phyloP scores from a whole-genome alignment of 345 rosid species.

The Limnanthes douglasii region DNA sequence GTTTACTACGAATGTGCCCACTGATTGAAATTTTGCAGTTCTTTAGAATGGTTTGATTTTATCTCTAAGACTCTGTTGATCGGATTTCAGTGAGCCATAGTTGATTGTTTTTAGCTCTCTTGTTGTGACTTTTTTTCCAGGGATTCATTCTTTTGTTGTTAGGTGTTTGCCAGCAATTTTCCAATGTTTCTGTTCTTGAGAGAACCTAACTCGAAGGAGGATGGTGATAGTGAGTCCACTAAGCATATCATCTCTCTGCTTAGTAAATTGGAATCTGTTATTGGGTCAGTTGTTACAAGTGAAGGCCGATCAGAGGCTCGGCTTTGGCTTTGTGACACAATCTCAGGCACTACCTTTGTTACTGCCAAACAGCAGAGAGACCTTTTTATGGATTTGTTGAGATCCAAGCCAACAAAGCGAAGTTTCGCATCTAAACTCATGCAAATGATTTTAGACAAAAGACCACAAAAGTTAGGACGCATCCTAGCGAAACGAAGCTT shows the following conservation, averaged over 20 bases:
- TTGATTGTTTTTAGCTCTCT: too few relatives aligned
- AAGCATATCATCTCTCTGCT: constrained; percentile 27
- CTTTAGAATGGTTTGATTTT: too few relatives aligned
- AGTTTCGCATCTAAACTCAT: constrained; percentile 47
- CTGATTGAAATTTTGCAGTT: too few relatives aligned
- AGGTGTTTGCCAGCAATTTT: too few relatives aligned
- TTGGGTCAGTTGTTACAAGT: constrained; percentile 37
- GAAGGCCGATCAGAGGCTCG: constrained; percentile 78
- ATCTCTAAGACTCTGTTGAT: too few relatives aligned
- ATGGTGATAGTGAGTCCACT: constrained; percentile 12
- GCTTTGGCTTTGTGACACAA: constrained; percentile 58
- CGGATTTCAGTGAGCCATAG: too few relatives aligned
- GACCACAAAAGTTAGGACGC: constrained; percentile 32
- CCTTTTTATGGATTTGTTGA: constrained; percentile 39
- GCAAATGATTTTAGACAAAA: constrained; percentile 42
- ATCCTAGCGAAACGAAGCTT: constrained; percentile 46
- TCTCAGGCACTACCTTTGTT: constrained; percentile 25
- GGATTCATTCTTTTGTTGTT: too few relatives aligned
- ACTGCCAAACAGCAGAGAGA: constrained; percentile 29
- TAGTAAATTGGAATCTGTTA: constrained; percentile 28
- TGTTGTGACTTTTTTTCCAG: too few relatives aligned
- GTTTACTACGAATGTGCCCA: too few relatives aligned
- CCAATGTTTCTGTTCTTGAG: constrained; percentile 43
- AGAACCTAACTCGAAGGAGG: constrained; percentile 19
- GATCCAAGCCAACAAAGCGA: constrained; percentile 20